Percentiles rank a stretch among this genome's conserved stretches.
Evolutionary conservation across 441 rosid species (phyloP).

Genomic region (Metrosideros polymorpha): DNA sequence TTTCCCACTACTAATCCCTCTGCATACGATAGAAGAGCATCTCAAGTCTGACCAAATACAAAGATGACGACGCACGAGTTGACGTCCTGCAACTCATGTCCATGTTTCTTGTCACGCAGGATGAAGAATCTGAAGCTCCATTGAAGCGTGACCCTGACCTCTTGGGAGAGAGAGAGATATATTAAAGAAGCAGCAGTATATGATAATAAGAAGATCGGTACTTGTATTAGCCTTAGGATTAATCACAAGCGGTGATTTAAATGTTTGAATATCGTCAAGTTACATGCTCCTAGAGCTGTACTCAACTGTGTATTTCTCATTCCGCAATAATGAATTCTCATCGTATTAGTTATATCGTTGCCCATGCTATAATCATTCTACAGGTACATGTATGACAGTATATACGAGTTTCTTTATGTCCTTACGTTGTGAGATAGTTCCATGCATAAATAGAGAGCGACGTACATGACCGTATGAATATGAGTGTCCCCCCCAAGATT

Average conservation of each 20-base stretch:
- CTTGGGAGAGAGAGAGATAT: slow-evolving; percentile 1
- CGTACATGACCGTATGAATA: not conserved
- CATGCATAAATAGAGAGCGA: not conserved
- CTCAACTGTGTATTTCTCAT: not conserved
- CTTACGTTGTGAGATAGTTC: not conserved
- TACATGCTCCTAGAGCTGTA: not conserved
- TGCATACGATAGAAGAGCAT: not conserved
- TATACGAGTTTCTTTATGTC: not conserved
- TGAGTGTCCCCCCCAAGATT: not conserved
- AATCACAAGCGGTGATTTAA: not conserved
- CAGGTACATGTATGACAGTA: not conserved
- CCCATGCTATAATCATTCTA: not conserved
- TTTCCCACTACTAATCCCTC: not conserved
- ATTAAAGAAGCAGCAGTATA: not conserved
- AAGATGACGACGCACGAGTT: not conserved
- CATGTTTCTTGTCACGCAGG: slow-evolving; percentile 20
- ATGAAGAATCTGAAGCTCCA: slow-evolving; percentile 33
- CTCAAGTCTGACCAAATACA: not conserved
- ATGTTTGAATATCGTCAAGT: not conserved
- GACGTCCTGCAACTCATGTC: not conserved
- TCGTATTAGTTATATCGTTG: not conserved
- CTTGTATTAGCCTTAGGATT: not conserved
- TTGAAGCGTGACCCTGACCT: slow-evolving; percentile 1
- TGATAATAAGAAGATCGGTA: not conserved
- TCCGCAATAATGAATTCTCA: not conserved